These are phyloP conservation scores for Thielaviopsis populi DNA, from an alignment of 2,329 filamentous ascomycete genomes.

Conservation along the genomic window DNA sequence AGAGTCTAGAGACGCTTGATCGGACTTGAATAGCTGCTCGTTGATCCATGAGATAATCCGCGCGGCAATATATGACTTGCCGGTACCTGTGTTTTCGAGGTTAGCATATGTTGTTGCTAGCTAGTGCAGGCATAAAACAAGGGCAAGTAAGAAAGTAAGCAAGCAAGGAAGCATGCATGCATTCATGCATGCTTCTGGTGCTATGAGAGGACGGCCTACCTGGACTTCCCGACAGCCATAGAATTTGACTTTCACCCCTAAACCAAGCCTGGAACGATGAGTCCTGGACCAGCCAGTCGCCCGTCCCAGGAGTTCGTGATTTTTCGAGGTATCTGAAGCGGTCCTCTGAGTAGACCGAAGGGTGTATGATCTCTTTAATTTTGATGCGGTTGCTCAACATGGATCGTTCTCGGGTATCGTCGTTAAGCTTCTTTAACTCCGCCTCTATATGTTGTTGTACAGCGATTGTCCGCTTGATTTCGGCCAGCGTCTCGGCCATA, in stretches of 20 bases:
- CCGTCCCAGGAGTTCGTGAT: slow-evolving; percentile 28
- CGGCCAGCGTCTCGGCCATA: slow-evolving; percentile 30
- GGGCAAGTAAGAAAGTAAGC: not conserved
- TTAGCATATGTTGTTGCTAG: not conserved
- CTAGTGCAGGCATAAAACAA: not conserved
- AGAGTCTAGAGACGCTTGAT: slow-evolving; percentile 18
- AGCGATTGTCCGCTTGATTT: slow-evolving; percentile 26
- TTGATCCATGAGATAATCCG: slow-evolving; percentile 29
- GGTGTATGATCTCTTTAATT: slow-evolving; percentile 28
- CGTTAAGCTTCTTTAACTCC: slow-evolving; percentile 24
- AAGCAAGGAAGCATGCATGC: not conserved
- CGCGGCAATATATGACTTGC: slow-evolving; percentile 32
- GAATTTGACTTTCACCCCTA: slow-evolving; percentile 25
- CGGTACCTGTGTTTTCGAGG: slow-evolving; percentile 23
- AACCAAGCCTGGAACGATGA: slow-evolving; percentile 28
- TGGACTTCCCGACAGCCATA: slow-evolving; percentile 32
- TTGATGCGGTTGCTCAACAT: slow-evolving; percentile 25
- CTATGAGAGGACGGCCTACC: slow-evolving; percentile 20
- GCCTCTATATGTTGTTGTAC: slow-evolving; percentile 26
- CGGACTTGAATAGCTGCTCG: slow-evolving; percentile 23
- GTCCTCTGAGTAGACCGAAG: slow-evolving; percentile 31
- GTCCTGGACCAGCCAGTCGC: slow-evolving; percentile 32
- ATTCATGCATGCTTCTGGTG: too few relatives aligned
- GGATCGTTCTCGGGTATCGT: slow-evolving; percentile 25
- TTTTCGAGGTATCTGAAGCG: slow-evolving; percentile 29